Conservation (phyloP, 2,329 filamentous ascomycete genomes). For the Myrmaecium sp. region DNA sequence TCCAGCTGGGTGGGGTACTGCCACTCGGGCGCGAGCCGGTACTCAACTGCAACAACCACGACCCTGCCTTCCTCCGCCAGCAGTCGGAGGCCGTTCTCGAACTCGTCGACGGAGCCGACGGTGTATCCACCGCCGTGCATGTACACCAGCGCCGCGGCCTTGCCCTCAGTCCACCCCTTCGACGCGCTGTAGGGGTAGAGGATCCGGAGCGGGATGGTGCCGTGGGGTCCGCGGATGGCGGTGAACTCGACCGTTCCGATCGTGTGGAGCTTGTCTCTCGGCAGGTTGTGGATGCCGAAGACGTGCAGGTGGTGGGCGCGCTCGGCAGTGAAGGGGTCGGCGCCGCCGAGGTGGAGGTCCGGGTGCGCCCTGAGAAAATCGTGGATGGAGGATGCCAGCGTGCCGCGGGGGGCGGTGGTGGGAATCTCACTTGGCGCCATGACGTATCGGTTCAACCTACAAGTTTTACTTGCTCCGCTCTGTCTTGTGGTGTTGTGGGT, state of each 20-base stretch:
- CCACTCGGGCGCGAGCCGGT: conserved; percentile 18
- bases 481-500: too few species aligned
- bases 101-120: conserved; percentile 21
- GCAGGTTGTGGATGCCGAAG: conserved; percentile 16
- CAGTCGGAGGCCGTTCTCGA: conserved; percentile 19
- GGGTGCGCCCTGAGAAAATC: conserved; percentile 8
- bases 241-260: conserved; percentile 18
- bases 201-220: conserved; percentile 17
- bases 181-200: conserved; percentile 13
- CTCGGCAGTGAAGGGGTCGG: conserved; percentile 11
- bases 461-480: too few species aligned
- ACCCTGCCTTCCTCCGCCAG: conserved; percentile 13
- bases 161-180: conserved; percentile 4
- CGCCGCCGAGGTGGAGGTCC: conserved; percentile 11
- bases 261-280: conserved; percentile 9
- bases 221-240: conserved; percentile 15
- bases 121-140: conserved; percentile 23
- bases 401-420: conserved; percentile 2
- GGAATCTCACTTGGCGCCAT: too few species aligned
- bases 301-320: conserved; percentile 11
- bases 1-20: conserved; percentile 17
- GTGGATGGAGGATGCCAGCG: conserved; percentile 5
- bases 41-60: conserved; percentile 14
- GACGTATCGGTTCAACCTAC: too few species aligned
- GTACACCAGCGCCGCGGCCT: conserved; percentile 16